phyloP scores from a whole-genome alignment of 305 asterid genomes.

The Fraxinus dipetala region DNA sequence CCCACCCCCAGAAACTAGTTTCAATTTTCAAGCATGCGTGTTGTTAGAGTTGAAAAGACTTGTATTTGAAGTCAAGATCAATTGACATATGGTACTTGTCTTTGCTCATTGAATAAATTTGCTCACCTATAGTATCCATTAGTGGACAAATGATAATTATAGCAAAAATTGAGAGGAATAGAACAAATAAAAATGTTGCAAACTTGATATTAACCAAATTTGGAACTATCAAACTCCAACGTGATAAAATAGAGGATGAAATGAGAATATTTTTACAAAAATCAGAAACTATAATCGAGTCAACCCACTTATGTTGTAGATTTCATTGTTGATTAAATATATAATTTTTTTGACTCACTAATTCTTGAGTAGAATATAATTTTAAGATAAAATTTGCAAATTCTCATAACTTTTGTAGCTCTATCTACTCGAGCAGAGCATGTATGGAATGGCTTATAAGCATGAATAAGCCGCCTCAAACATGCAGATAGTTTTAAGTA shows the following conservation, averaged over 20 bases:
- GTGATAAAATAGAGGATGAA: neutral
- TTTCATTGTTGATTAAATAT: neutral
- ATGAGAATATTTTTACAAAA: neutral
- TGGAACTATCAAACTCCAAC: neutral
- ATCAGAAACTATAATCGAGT: neutral
- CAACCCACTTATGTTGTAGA: neutral
- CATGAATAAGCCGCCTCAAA: neutral
- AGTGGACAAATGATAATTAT: neutral
- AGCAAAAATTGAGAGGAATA: neutral
- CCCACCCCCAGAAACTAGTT: neutral
- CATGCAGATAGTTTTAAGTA: neutral
- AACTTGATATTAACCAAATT: neutral
- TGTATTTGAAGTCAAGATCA: slow-evolving; percentile 12
- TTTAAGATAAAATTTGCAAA: neutral
- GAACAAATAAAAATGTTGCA: neutral
- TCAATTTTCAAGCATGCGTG: neutral
- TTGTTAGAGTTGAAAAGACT: neutral
- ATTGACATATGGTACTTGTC: neutral
- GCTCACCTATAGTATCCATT: neutral
- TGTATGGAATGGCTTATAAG: neutral
- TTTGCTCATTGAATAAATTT: neutral
- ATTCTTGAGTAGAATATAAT: neutral
- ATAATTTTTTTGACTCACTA: neutral
- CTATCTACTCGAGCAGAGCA: neutral
- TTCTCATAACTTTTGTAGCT: neutral